Evolutionary conservation across 768 basidiomycete species (phyloP).

Genomic region (Gyrodon lividus): DNA sequence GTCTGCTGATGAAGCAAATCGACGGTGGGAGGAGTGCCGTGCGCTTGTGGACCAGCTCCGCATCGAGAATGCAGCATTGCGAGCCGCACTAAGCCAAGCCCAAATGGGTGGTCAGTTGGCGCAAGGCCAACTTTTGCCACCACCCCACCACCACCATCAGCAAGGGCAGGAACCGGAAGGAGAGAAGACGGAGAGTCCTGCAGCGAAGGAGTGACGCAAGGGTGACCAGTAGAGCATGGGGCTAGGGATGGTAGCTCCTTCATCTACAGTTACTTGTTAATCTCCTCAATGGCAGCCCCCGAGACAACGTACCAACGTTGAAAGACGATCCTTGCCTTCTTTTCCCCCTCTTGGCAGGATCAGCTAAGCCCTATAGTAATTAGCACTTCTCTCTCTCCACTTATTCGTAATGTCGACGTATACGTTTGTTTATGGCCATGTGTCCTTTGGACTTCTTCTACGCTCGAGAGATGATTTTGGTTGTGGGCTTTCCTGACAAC

Average conservation of each 20-base stretch:
- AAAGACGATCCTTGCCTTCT: neutral
- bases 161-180: conserved; percentile 27
- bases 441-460: neutral
- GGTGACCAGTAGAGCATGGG: neutral
- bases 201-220: conserved; percentile 21
- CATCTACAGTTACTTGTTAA: conserved; percentile 6
- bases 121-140: conserved; percentile 26
- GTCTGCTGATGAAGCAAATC: conserved; percentile 84
- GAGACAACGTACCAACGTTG: conserved; percentile 11
- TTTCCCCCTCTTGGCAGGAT: neutral
- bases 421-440: conserved; percentile 2
- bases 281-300: conserved; percentile 5
- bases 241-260: neutral
- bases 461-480: neutral
- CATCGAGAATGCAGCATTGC: conserved; percentile 76
- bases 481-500: neutral
- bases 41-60: conserved; percentile 84
- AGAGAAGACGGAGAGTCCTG: conserved; percentile 27
- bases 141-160: conserved; percentile 17
- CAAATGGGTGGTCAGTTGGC: conserved; percentile 34
- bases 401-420: conserved; percentile 1
- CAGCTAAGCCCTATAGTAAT: conserved; percentile 14
- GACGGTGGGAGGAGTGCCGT: conserved; percentile 90
- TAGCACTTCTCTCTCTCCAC: neutral
- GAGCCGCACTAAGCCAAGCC: conserved; percentile 59